Evolutionary conservation across 495 filamentous ascomycete genomes (phyloP), one percentile per base, ranked within the genome.

Genomic region (Talaromyces adpressus): DNA sequence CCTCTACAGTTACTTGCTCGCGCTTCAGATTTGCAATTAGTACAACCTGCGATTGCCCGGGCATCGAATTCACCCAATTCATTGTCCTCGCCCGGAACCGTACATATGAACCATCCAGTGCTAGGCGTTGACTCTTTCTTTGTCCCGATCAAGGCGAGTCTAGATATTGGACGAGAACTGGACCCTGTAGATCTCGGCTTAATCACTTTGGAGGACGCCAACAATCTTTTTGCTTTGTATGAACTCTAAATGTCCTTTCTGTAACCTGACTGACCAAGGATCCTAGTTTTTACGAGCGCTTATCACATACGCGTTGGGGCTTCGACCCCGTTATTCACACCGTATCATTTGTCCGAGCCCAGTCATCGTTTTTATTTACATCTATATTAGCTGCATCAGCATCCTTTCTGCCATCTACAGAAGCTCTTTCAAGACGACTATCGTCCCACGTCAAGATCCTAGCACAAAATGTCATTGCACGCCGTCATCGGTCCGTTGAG

Each of bases 231-330:
- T 63, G 71, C 75, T 32, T 89, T 84, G 86, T 90, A 79, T 70
- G 81, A 70, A 12, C 47, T 59, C 16, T 36, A 58, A 12, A 16
- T 56, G 4, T 57, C 20, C 29, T 45, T 20, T 16, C 39, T 58
- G 52, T 22, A 20, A 61, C 30, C 49, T 27, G 68, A 36, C 53
- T 32, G 61, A 66, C 58, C 6, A 23, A 16, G 34, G 18, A 34
- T 57, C 39, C 8, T 57, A 89, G 86, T 67, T 91, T 90, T 68
- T 86, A 88, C 62, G 80, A 85, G 39, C 86, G 87, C 53, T 84
- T 91, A 39, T 83, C 87, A 14, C 88, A 91, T 71, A 91, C 87
- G 0, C 77, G 88, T 68, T 91, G 88, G 88, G 87, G 88, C 4
- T 81, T 89, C 18, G 87, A 90, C 66, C 87, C 87, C 14, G 63